Percentiles rank a stretch among this genome's conserved stretches.
phyloP scores from a whole-genome alignment of 352 stramenopile species.

The Phytopythium cucurbitacearum region DNA sequence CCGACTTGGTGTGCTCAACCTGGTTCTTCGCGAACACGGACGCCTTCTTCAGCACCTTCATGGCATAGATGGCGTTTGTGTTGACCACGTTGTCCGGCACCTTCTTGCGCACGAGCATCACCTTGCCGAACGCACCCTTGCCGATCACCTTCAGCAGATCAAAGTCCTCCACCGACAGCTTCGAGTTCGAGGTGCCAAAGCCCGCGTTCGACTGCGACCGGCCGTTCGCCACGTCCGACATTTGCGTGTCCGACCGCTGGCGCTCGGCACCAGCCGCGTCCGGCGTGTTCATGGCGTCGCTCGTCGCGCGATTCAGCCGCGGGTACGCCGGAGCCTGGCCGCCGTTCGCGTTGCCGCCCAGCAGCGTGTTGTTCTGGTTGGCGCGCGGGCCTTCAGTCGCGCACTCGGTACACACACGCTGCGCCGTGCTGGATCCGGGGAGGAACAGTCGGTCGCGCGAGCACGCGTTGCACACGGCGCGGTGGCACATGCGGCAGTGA shows the following conservation, averaged over 20 bases:
- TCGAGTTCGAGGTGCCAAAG: constrained; percentile 30
- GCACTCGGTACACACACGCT: constrained; percentile 87
- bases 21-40: constrained; percentile 91
- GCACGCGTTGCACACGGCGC: constrained; percentile 84
- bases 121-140: constrained; percentile 95
- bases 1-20: constrained; percentile 91
- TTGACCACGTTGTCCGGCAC: constrained; percentile 56
- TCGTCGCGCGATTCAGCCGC: constrained; percentile 52
- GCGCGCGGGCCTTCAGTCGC: constrained; percentile 74
- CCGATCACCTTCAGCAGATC: constrained; percentile 94
- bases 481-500: constrained; percentile 88
- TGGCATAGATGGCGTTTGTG: constrained; percentile 87
- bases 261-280: constrained; percentile 34
- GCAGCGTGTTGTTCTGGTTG: constrained; percentile 25
- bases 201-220: constrained; percentile 45
- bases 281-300: constrained; percentile 40
- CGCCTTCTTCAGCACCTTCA: constrained; percentile 93
- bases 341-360: background rate
- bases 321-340: constrained; percentile 23
- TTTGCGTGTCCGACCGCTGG: constrained; percentile 67
- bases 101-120: constrained; percentile 94
- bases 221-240: constrained; percentile 49
- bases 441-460: constrained; percentile 83
- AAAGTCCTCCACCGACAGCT: constrained; percentile 91
- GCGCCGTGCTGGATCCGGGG: constrained; percentile 76